Conservation (phyloP, 1,284 basidiomycete genomes). For the Vanrija humicola region DNA sequence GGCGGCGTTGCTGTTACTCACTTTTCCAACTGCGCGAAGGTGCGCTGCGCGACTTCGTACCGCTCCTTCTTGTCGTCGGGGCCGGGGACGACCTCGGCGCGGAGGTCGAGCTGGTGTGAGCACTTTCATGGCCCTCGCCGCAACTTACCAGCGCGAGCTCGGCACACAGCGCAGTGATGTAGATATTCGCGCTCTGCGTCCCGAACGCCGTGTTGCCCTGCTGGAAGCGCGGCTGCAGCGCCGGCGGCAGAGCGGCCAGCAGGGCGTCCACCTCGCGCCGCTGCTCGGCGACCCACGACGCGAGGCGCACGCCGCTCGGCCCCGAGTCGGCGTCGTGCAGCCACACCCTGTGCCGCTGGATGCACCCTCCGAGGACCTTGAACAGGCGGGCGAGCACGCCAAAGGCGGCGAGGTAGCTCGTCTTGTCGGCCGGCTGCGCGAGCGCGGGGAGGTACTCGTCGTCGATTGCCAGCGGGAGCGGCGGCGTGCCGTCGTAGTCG, state of each 20-base stretch:
- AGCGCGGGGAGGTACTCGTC: slow-evolving; percentile 23
- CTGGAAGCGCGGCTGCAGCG: slow-evolving; percentile 1
- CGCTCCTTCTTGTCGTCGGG: slow-evolving; percentile 17
- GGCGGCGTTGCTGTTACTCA: neutral
- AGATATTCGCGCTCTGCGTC: slow-evolving; percentile 30
- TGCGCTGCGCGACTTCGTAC: slow-evolving; percentile 18
- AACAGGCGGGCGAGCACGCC: slow-evolving; percentile 16
- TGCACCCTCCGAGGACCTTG: slow-evolving; percentile 21
- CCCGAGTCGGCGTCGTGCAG: slow-evolving; percentile 9
- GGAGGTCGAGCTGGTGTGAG: slow-evolving; percentile 23
- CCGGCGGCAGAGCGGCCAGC: slow-evolving; percentile 9
- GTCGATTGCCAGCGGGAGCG: slow-evolving; percentile 25
- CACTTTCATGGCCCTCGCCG: too few species aligned
- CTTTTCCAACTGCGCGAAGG: slow-evolving; percentile 10
- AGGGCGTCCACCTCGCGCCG: slow-evolving; percentile 4
- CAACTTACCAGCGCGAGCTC: slow-evolving; percentile 29
- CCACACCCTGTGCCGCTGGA: slow-evolving; percentile 23
- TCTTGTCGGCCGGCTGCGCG: slow-evolving; percentile 3
- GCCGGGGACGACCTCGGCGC: slow-evolving; percentile 14
- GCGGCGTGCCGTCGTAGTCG: slow-evolving; percentile 22
- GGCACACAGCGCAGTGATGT: slow-evolving; percentile 27
- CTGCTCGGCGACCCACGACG: neutral
- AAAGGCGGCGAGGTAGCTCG: slow-evolving; percentile 25
- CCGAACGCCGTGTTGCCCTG: slow-evolving; percentile 13
- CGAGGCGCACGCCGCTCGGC: neutral